A percentile compares a stretch with the other conserved stretches of the same genome.
These are phyloP conservation scores for Monascus purpureus DNA, from an alignment of 495 filamentous ascomycete species.

Conservation along the genomic window DNA sequence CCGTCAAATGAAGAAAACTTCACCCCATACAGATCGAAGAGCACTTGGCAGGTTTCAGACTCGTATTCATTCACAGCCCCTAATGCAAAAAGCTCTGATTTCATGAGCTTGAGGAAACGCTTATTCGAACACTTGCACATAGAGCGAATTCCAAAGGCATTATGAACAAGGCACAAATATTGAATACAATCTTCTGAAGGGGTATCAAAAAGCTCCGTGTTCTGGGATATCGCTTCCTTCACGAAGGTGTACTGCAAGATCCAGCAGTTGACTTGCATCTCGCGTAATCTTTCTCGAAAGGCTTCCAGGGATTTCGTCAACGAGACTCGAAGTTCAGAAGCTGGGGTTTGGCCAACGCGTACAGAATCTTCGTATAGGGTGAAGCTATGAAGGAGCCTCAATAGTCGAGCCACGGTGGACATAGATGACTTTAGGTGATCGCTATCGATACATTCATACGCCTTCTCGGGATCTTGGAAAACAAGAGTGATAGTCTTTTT, in stretches of 20 bases:
- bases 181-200: conserved; percentile 57
- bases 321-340: conserved; percentile 23
- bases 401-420: conserved; percentile 48
- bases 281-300: conserved; percentile 61
- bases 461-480: conserved; percentile 47
- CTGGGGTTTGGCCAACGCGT: conserved; percentile 49
- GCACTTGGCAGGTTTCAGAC: conserved; percentile 66
- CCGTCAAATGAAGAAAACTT: conserved; percentile 57
- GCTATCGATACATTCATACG: conserved; percentile 75
- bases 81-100: conserved; percentile 57
- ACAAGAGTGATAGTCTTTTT: conserved; percentile 47
- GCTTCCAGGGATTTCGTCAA: conserved; percentile 33
- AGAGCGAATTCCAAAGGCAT: conserved; percentile 70
- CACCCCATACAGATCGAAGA: conserved; percentile 80
- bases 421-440: conserved; percentile 58
- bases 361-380: conserved; percentile 72
- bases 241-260: conserved; percentile 61
- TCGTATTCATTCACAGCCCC: conserved; percentile 55
- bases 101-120: conserved; percentile 78
- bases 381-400: conserved; percentile 60
- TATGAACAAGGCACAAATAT: conserved; percentile 64
- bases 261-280: conserved; percentile 85
- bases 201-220: conserved; percentile 42
- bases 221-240: conserved; percentile 59
- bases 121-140: conserved; percentile 77